These are phyloP conservation scores for Coemansia sp. DNA, from an alignment of 192 early-diverging fungal genomes.

Conservation along the genomic window DNA sequence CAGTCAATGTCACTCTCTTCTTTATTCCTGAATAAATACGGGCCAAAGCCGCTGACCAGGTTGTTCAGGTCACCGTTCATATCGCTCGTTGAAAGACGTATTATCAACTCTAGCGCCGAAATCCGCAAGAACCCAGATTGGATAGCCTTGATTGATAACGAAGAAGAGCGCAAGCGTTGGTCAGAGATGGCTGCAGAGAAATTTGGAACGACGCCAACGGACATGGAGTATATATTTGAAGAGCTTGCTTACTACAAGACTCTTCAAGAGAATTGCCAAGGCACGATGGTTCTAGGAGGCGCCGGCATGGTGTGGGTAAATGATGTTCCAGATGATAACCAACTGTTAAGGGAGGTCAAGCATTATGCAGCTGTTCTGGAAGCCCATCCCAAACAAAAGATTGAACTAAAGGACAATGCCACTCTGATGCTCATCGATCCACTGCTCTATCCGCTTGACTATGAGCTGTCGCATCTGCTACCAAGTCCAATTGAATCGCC, in stretches of 20 bases:
- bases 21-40: not conserved
- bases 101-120: not conserved
- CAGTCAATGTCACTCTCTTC: not conserved
- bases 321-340: not conserved
- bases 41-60: not conserved
- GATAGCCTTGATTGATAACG: not conserved
- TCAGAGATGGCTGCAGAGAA: not conserved
- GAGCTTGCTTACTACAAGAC: conserved; percentile 1
- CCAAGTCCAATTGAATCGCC: conserved; percentile 4
- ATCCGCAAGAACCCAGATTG: not conserved
- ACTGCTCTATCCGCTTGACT: not conserved
- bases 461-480: conserved; percentile 3
- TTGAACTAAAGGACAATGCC: not conserved
- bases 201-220: not conserved
- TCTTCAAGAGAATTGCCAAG: not conserved
- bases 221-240: not conserved
- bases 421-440: not conserved
- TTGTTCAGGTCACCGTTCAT: not conserved
- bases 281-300: not conserved
- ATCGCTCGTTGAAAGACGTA: not conserved
- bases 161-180: not conserved
- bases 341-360: not conserved
- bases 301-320: conserved; percentile 14
- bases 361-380: not conserved
- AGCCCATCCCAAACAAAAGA: not conserved